phyloP scores from a whole-genome alignment of 2,329 filamentous ascomycete species.

The Pseudogymnoascus destructans region DNA sequence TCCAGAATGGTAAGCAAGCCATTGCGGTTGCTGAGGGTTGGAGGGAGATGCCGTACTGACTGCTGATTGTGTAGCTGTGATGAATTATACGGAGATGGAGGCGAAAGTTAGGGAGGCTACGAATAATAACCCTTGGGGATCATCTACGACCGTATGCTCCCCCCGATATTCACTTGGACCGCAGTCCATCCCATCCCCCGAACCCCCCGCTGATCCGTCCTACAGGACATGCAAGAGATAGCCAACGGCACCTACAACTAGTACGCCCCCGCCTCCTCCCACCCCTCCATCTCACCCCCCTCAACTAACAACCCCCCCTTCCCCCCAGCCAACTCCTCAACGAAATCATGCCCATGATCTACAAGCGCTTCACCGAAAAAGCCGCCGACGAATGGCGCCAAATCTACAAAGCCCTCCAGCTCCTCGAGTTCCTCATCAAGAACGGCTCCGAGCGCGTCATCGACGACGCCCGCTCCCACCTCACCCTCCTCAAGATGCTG shows the following conservation, averaged over 20 bases:
- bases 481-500: conserved; percentile 94
- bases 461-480: conserved; percentile 88
- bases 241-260: conserved; percentile 97
- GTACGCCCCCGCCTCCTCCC: conserved; percentile 39
- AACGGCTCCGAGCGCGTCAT: conserved; percentile 96
- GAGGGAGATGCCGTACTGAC: conserved; percentile 20
- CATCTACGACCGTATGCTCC: conserved; percentile 39
- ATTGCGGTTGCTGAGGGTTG: conserved; percentile 8
- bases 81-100: conserved; percentile 71
- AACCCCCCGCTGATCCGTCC: background rate
- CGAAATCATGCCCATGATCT: conserved; percentile 99
- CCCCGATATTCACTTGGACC: background rate
- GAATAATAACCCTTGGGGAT: conserved; percentile 97
- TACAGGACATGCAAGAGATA: conserved; percentile 79
- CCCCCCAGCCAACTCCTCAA: conserved; percentile 72
- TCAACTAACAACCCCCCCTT: conserved; percentile 14
- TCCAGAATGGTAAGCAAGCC: conserved; percentile 54
- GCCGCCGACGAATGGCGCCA: conserved; percentile 96
- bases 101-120: conserved; percentile 85
- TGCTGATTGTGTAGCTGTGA: conserved; percentile 42
- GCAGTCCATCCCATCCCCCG: conserved; percentile 12
- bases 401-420: conserved; percentile 95
- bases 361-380: conserved; percentile 98
- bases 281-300: conserved; percentile 8
- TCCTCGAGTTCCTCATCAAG: conserved; percentile 95